Evolutionary conservation across 169 alveolate species (phyloP).

Genomic region (Plasmodium gonderi): DNA sequence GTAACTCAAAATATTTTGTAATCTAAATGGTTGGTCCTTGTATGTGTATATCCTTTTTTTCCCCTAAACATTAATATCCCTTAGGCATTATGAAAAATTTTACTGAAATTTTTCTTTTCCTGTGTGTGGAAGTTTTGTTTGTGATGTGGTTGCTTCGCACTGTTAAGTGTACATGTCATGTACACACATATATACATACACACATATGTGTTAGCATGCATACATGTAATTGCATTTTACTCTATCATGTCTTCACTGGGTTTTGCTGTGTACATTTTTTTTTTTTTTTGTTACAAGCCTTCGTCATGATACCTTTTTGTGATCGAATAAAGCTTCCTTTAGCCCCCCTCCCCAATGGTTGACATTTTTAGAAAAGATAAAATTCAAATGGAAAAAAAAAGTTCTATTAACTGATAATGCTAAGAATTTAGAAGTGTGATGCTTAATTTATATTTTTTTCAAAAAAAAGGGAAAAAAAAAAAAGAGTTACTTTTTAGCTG

Average conservation of each 20-base stretch:
- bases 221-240: neutral
- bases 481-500: neutral
- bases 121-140: neutral
- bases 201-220: neutral
- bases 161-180: neutral
- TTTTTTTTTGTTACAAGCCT: conserved; percentile 26
- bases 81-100: neutral
- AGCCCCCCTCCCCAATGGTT: neutral
- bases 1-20: neutral
- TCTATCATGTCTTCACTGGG: neutral
- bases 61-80: neutral
- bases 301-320: neutral
- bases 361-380: neutral
- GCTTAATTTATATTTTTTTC: neutral
- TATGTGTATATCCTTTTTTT: neutral
- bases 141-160: neutral
- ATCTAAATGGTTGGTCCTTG: neutral
- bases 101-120: neutral
- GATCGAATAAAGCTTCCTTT: neutral
- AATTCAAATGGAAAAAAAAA: neutral
- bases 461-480: neutral
- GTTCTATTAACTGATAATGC: neutral
- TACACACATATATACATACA: neutral
- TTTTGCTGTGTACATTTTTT: neutral
- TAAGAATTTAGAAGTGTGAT: neutral